Conservation (phyloP, 306 rosid genomes). For the Cicer chorassanicum region DNA sequence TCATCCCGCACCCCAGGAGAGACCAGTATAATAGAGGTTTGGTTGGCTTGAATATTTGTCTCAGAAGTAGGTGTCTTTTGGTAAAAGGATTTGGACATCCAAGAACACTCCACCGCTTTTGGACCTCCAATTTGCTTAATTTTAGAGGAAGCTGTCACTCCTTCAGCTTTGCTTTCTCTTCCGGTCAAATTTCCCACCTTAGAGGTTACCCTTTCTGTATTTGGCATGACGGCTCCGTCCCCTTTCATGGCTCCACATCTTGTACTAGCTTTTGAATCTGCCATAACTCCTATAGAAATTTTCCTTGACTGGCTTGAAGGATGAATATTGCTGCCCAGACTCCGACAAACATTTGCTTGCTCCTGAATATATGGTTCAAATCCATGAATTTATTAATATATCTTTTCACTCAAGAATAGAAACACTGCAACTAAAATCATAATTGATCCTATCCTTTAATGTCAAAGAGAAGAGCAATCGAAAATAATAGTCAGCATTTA, state of each 20-base stretch:
- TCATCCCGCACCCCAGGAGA: conserved; percentile 49
- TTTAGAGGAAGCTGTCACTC: conserved; percentile 45
- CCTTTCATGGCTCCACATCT: conserved; percentile 53
- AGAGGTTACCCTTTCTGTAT: conserved; percentile 52
- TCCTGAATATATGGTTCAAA: conserved; percentile 59
- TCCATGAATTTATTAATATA: conserved; percentile 33
- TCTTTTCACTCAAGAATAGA: conserved; percentile 14
- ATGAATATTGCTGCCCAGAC: conserved; percentile 66
- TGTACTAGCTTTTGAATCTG: conserved; percentile 55
- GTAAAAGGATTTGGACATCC: conserved; percentile 54
- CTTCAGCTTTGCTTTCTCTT: conserved; percentile 53
- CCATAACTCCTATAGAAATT: conserved; percentile 87
- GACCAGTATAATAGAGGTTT: conserved; percentile 50
- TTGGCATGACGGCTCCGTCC: conserved; percentile 46
- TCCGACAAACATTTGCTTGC: conserved; percentile 58
- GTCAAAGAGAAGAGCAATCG: background rate
- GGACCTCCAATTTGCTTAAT: conserved; percentile 50
- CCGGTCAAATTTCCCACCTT: conserved; percentile 46
- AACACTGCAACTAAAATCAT: conserved; percentile 27
- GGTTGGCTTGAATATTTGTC: conserved; percentile 53
- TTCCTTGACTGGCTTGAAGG: conserved; percentile 85
- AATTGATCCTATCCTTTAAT: background rate
- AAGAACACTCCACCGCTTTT: conserved; percentile 55
- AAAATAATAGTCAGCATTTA: conserved; percentile 1
- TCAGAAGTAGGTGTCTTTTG: conserved; percentile 53